Conservation (phyloP, 139 green algal genomes). For the Auxenochlorella pyrenoidosa region DNA sequence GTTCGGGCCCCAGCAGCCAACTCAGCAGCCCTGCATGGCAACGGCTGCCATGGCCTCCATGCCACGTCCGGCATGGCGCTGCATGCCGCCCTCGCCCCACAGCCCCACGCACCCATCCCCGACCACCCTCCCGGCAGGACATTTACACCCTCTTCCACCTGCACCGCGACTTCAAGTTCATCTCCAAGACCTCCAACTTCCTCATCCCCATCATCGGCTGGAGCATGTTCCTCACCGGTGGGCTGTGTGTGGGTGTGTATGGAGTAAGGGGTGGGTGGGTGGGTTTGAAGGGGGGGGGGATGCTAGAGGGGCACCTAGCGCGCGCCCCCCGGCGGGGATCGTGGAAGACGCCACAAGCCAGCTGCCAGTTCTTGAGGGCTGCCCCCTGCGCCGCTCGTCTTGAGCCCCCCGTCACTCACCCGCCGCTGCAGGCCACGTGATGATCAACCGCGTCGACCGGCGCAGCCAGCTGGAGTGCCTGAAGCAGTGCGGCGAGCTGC, state of each 20-base stretch:
- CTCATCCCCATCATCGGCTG: slow-evolving; percentile 98
- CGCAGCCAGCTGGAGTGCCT: slow-evolving; percentile 89
- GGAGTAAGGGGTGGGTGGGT: neutral
- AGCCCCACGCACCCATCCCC: no score
- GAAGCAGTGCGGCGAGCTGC: slow-evolving; percentile 83
- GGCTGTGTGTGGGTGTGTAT: neutral
- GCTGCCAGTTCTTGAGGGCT: no score
- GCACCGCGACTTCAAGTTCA: slow-evolving; percentile 96
- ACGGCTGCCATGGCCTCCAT: no score
- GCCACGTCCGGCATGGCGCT: no score
- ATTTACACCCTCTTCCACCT: slow-evolving; percentile 94
- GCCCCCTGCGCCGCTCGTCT: no score
- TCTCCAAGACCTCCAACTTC: slow-evolving; percentile 97
- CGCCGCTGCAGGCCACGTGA: slow-evolving; percentile 61
- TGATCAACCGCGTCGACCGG: slow-evolving; percentile 85
- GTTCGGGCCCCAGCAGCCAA: no score
- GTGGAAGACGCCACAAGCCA: no score
- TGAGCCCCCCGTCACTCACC: no score
- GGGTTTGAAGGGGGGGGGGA: no score
- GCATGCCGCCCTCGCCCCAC: neutral
- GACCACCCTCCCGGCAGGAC: slow-evolving; percentile 64
- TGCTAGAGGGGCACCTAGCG: no score
- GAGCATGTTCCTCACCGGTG: slow-evolving; percentile 98
- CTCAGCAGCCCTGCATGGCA: neutral
- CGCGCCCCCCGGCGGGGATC: no score